Evolutionary conservation across 345 rosid species (phyloP).

Genomic region (Corchorus capsularis): DNA sequence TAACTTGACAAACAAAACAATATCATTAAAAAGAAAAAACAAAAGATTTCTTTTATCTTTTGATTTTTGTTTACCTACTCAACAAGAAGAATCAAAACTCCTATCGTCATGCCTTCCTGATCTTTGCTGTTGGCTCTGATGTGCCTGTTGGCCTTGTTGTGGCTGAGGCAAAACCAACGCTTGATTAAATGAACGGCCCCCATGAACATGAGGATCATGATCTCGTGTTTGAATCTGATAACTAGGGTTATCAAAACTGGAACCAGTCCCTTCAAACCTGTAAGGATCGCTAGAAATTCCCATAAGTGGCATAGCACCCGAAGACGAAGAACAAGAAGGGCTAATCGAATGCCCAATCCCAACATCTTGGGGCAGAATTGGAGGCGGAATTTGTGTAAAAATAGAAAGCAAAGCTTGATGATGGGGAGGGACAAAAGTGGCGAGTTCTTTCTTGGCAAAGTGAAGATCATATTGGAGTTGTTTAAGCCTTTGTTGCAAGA

Average conservation of each 20-base stretch:
- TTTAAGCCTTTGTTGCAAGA: constrained; percentile 68
- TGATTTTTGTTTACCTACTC: not conserved
- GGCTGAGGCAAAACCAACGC: constrained; percentile 61
- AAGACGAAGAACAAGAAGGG: constrained; percentile 27
- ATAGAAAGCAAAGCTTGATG: constrained; percentile 49
- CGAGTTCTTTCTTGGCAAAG: constrained; percentile 60
- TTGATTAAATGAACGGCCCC: constrained; percentile 35
- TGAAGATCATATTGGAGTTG: constrained; percentile 49
- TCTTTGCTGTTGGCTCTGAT: constrained; percentile 35
- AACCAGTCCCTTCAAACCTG: constrained; percentile 15
- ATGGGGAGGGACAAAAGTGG: constrained; percentile 43
- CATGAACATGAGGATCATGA: constrained; percentile 35
- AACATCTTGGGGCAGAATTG: constrained; percentile 34
- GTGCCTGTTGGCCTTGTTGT: constrained; percentile 33
- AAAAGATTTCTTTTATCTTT: too few species aligned
- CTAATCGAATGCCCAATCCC: constrained; percentile 16
- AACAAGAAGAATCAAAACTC: constrained; percentile 44
- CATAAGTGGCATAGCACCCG: constrained; percentile 50
- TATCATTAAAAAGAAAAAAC: too few species aligned
- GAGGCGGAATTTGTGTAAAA: constrained; percentile 28
- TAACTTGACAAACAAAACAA: too few species aligned
- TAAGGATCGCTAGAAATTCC: constrained; percentile 32
- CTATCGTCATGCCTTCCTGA: constrained; percentile 58
- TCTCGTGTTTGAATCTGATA: constrained; percentile 33
- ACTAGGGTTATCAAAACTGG: constrained; percentile 46